Percentiles rank a stretch among this genome's conserved stretches.
Evolutionary conservation across 1,284 basidiomycete species (phyloP).

Genomic region (Puccinia horiana): DNA sequence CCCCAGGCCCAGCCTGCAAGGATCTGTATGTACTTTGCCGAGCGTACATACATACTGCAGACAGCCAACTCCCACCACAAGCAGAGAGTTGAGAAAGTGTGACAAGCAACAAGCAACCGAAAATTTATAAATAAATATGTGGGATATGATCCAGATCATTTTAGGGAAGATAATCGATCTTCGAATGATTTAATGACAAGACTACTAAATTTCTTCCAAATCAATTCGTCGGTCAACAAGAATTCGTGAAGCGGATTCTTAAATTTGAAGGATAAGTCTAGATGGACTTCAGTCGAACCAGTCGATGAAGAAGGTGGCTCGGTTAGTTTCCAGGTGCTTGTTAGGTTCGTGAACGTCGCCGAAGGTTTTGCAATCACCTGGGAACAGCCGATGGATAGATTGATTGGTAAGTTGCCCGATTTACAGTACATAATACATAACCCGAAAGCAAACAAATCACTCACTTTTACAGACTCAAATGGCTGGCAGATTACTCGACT

Average conservation of each 20-base stretch:
- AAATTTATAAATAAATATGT: too few relatives aligned
- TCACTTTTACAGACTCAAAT: not conserved
- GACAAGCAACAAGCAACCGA: too few relatives aligned
- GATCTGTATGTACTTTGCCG: too few relatives aligned
- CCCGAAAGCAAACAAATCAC: not conserved
- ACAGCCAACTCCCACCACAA: too few relatives aligned
- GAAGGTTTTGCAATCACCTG: slow-evolving; percentile 17
- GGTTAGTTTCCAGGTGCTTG: not conserved
- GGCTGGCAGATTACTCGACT: not conserved
- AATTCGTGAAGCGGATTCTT: slow-evolving; percentile 11
- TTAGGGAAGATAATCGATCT: not conserved
- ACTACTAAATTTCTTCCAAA: slow-evolving; percentile 4
- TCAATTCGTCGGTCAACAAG: slow-evolving; percentile 1
- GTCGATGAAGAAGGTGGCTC: not conserved
- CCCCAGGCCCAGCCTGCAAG: too few relatives aligned
- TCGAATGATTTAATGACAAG: not conserved
- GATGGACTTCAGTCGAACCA: not conserved
- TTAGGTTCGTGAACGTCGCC: slow-evolving; percentile 1
- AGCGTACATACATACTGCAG: too few relatives aligned
- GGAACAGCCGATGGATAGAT: not conserved
- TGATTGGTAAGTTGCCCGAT: not conserved
- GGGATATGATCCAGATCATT: too few relatives aligned
- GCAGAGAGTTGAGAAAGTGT: too few relatives aligned
- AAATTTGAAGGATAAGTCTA: slow-evolving; percentile 12
- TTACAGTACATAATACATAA: not conserved